phyloP scores from a whole-genome alignment of 2,329 filamentous ascomycete species.

The Trichoderma sp. region DNA sequence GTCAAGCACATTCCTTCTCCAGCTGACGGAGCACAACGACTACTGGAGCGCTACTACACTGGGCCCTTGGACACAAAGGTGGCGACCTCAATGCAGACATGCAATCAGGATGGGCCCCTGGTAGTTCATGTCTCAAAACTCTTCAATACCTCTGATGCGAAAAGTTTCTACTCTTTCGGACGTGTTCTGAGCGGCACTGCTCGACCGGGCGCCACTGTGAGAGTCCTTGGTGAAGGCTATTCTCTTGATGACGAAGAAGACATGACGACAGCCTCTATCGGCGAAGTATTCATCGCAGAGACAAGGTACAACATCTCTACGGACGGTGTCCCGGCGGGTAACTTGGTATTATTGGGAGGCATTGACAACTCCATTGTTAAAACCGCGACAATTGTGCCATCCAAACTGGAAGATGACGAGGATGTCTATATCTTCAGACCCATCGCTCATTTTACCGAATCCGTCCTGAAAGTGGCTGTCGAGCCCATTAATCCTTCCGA shows the following conservation, averaged over 20 bases:
- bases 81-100: constrained; percentile 76
- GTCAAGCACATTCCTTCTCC: constrained; percentile 88
- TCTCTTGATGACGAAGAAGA: constrained; percentile 97
- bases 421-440: constrained; percentile 95
- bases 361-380: constrained; percentile 99
- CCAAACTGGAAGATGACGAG: constrained; percentile 79
- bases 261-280: constrained; percentile 84
- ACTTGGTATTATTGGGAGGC: constrained; percentile 86
- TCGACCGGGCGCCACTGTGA: constrained; percentile 76
- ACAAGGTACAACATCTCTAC: constrained; percentile 91
- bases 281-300: constrained; percentile 86
- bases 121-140: constrained; percentile 93
- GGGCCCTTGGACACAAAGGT: constrained; percentile 82
- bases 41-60: constrained; percentile 87
- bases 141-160: constrained; percentile 88
- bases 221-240: constrained; percentile 92
- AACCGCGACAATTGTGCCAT: constrained; percentile 84
- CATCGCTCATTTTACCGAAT: constrained; percentile 92
- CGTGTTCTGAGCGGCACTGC: constrained; percentile 92
- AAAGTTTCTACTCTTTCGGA: constrained; percentile 85
- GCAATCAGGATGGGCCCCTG: constrained; percentile 85
- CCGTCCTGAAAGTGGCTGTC: constrained; percentile 95
- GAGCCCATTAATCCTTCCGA: constrained; percentile 98
- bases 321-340: constrained; percentile 89
- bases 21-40: constrained; percentile 70